phyloP scores from a whole-genome alignment of 192 early-diverging fungal species.

The Coemansia sp. region DNA sequence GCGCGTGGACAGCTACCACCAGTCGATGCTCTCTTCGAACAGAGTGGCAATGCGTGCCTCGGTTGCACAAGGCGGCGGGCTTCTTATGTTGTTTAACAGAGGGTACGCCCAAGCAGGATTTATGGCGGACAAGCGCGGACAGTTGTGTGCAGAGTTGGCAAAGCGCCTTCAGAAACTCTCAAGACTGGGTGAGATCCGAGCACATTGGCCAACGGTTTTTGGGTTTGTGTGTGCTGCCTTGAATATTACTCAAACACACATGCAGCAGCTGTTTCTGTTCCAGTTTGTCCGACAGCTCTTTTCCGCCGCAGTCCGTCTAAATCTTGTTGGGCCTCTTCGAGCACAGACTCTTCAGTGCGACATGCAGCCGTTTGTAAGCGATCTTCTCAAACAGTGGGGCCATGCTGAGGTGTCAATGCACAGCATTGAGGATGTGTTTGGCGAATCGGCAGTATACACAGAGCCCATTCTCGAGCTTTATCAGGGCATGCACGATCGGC shows the following conservation, averaged over 20 bases:
- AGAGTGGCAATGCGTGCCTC: conserved; percentile 48
- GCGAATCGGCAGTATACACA: conserved; percentile 58
- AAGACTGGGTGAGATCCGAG: conserved; percentile 51
- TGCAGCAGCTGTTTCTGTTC: conserved; percentile 77
- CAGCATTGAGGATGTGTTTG: conserved; percentile 37
- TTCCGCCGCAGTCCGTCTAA: conserved; percentile 85
- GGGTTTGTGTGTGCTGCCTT: conserved; percentile 63
- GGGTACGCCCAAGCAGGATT: conserved; percentile 40
- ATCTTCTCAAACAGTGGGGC: conserved; percentile 57
- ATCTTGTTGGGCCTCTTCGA: conserved; percentile 85
- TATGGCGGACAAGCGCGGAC: conserved; percentile 32
- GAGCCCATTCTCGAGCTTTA: conserved; percentile 71
- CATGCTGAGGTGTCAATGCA: conserved; percentile 34
- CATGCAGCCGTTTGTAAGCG: conserved; percentile 56
- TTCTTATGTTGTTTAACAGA: conserved; percentile 51
- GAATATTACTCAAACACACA: conserved; percentile 56
- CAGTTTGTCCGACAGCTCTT: conserved; percentile 83
- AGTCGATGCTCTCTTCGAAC: conserved; percentile 46
- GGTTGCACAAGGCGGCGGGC: conserved; percentile 50
- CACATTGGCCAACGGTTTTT: conserved; percentile 83
- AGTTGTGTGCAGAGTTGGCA: conserved; percentile 20
- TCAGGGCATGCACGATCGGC: conserved; percentile 75
- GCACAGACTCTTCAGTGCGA: conserved; percentile 75
- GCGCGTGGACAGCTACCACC: conserved; percentile 33
- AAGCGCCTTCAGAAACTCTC: conserved; percentile 56